Base-by-base conservation (phyloP, 495 filamentous ascomycete genomes). In the Penicillium bovifimosum region DNA sequence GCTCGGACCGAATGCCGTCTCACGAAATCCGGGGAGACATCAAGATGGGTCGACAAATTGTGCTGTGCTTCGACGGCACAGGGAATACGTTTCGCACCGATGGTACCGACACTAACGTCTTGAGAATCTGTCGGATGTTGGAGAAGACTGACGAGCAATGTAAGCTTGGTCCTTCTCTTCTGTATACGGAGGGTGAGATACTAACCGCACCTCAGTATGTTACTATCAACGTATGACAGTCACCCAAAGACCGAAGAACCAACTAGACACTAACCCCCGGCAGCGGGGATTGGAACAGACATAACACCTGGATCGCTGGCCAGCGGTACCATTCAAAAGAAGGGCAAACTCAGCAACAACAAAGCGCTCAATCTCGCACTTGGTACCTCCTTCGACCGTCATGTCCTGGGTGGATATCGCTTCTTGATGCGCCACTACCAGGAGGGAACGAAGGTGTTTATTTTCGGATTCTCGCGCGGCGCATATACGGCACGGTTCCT, bases 341-440 rank as follows among this genome's bases (percentile, higher is more conserved):
- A 43, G 13, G 11, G 26, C 34, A 50, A 78, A 54, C 82, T 81
- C 1, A 86, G 81, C 76, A 86, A 85, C 59, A 60, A 73, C 54
- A 90, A 90, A 53, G 79, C 84, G n/a, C 84, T 88, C 53, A 86
- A 91, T 57, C 81, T 81, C 1, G 88, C 86, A 1, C 61, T 92
- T 26, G 88, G 88, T 6, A 79, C 81, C 0, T 86, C 84, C 0
- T 91, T 92, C 53, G 82, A 81, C 49, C 76, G 85, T 3, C 88
- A 93, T 68, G 85, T 88, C n/a, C 76, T 91, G 39, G 87, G 80
- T 3, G 88, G 86, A 5, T 95, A 95, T 64, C 83, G 83, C 49
- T 92, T 91, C 61, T 70, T 92, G n/a, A 95, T 95, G 88, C 80
- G 86, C n/a, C 87, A 87, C 64, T 92, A 92, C 64, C 67, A 72